Conservation (phyloP, 2,329 filamentous ascomycete species). For the Sporothrix mexicana region DNA sequence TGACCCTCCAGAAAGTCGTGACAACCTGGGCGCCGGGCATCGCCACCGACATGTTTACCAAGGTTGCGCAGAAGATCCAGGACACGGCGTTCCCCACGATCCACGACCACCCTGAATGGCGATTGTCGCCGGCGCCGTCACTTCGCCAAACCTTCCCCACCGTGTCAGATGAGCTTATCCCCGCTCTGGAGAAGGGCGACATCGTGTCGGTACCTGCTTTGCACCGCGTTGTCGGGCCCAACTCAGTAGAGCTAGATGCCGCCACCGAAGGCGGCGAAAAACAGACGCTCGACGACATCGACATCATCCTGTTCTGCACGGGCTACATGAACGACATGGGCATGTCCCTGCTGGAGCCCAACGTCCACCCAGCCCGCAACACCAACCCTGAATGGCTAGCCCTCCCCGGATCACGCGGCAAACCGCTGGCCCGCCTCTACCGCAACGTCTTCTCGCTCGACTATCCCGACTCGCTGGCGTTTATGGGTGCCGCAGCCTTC, state of each 20-base stretch:
- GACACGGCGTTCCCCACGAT: neutral
- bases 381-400: conserved; percentile 40
- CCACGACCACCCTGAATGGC: conserved; percentile 8
- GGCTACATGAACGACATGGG: conserved; percentile 43
- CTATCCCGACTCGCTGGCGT: conserved; percentile 52
- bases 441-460: conserved; percentile 53
- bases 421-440: conserved; percentile 48
- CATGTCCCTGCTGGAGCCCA: conserved; percentile 21
- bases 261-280: conserved; percentile 42
- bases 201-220: neutral
- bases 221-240: neutral
- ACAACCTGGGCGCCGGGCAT: conserved; percentile 36
- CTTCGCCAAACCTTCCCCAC: neutral
- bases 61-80: neutral
- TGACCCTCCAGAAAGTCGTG: conserved; percentile 36
- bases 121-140: neutral
- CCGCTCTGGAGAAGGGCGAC: neutral
- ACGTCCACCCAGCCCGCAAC: conserved; percentile 15
- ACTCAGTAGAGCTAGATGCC: conserved; percentile 32
- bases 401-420: conserved; percentile 41
- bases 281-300: conserved; percentile 41
- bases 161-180: neutral
- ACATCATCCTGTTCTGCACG: conserved; percentile 46
- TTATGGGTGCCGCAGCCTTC: conserved; percentile 49
- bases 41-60: neutral